Percentiles rank a stretch among this genome's conserved stretches.
Evolutionary conservation across 805 yeast genomes (phyloP).

Genomic region (Pichia scutulata): DNA sequence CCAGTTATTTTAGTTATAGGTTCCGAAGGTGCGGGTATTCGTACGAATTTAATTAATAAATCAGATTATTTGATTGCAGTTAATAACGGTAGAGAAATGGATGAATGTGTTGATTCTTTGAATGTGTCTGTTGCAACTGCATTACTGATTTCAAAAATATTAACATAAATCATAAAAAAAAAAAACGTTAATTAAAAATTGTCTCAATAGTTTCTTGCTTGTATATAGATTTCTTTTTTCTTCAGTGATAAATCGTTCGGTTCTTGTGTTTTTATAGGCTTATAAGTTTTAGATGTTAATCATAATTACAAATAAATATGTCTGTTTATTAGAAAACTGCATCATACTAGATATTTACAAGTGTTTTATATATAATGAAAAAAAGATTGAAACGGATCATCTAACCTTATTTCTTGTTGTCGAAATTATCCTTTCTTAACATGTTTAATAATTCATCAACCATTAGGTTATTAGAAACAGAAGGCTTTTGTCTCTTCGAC

Average conservation of each 20-base stretch:
- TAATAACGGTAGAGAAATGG: slow-evolving; percentile 21
- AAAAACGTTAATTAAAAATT: too few relatives aligned
- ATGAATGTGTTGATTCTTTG: slow-evolving; percentile 57
- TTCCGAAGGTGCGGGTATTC: slow-evolving; percentile 77
- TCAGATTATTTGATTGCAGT: slow-evolving; percentile 46
- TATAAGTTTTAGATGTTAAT: not conserved
- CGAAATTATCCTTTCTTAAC: not conserved
- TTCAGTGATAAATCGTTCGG: not conserved
- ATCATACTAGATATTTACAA: not conserved
- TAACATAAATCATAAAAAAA: not conserved
- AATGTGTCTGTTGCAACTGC: slow-evolving; percentile 91
- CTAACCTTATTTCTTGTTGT: not conserved
- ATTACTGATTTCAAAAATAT: slow-evolving; percentile 30
- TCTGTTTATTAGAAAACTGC: not conserved
- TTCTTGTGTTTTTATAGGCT: not conserved
- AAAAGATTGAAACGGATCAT: not conserved
- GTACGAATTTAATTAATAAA: slow-evolving; percentile 53
- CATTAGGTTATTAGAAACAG: not conserved
- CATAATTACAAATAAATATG: not conserved
- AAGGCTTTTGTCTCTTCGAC: not conserved
- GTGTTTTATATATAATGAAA: not conserved
- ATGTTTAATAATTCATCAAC: not conserved
- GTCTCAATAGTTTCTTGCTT: too few relatives aligned
- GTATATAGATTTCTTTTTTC: not conserved
- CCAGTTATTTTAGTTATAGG: slow-evolving; percentile 76